Conservation (phyloP, 208 protist genomes). For the Acanthamoeba polyphaga region DNA sequence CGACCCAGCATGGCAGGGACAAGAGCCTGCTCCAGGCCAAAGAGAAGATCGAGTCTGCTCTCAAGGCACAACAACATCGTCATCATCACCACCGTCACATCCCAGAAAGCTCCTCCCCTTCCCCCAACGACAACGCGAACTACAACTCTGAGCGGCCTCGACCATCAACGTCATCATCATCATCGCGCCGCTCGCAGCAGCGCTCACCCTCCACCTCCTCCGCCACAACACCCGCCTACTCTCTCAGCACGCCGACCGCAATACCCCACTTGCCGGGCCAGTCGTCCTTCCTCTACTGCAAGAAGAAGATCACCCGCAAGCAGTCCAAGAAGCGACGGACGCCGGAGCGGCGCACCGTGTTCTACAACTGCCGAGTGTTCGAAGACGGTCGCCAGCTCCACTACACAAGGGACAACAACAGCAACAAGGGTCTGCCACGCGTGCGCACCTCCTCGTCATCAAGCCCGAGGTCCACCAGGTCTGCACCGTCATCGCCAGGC, state of each 20-base stretch:
- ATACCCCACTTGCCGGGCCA: background rate
- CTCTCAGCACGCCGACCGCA: background rate
- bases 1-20: background rate
- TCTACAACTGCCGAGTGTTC: background rate
- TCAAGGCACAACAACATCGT: no score
- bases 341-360: background rate
- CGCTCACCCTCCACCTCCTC: no score
- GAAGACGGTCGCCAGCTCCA: background rate
- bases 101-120: no score
- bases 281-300: slow-evolving; percentile 30
- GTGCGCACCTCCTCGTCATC: background rate
- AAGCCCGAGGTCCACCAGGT: background rate
- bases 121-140: no score
- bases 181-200: no score
- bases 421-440: background rate
- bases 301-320: slow-evolving; percentile 12
- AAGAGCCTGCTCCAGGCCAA: background rate
- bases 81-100: background rate
- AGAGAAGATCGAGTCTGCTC: background rate
- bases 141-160: background rate
- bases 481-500: background rate
- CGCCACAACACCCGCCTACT: background rate
- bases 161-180: background rate
- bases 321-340: slow-evolving; percentile 4
- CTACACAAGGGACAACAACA: background rate